Evolutionary conservation across 1,284 basidiomycete species (phyloP).

Genomic region (Ceratobasidium sp.): DNA sequence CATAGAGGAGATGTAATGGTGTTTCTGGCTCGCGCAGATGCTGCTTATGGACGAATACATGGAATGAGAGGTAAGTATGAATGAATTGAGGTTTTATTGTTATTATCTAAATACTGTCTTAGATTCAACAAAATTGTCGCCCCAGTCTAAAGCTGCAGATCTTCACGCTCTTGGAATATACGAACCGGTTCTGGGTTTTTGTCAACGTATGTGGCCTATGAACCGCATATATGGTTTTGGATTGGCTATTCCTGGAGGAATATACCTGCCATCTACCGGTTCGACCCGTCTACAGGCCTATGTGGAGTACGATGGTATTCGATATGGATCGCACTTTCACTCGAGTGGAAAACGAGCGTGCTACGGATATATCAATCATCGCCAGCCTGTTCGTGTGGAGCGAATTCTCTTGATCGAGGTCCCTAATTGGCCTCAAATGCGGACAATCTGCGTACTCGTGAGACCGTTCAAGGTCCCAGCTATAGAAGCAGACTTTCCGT

Average conservation of each 20-base stretch:
- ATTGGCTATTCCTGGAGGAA: background rate
- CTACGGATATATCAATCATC: slow-evolving; percentile 11
- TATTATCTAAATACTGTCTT: background rate
- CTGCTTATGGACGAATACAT: slow-evolving; percentile 17
- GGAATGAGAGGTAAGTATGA: slow-evolving; percentile 9
- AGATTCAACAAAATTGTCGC: background rate
- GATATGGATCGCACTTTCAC: background rate
- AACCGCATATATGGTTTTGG: background rate
- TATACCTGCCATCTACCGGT: background rate
- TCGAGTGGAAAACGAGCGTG: slow-evolving; percentile 4
- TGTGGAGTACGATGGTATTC: slow-evolving; percentile 2
- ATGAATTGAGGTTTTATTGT: background rate
- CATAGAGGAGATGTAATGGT: background rate
- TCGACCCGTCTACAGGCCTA: background rate
- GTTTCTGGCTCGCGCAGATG: background rate
- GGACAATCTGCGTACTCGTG: background rate
- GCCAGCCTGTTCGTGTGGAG: background rate
- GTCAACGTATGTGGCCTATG: background rate
- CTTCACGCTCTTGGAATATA: background rate
- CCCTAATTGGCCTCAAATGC: background rate
- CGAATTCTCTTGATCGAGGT: background rate
- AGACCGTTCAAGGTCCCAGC: background rate
- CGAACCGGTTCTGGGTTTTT: background rate
- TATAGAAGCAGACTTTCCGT: background rate
- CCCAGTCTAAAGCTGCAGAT: background rate